These are phyloP conservation scores for Lentinula aciculospora DNA, from an alignment of 768 basidiomycete species.

Conservation along the genomic window DNA sequence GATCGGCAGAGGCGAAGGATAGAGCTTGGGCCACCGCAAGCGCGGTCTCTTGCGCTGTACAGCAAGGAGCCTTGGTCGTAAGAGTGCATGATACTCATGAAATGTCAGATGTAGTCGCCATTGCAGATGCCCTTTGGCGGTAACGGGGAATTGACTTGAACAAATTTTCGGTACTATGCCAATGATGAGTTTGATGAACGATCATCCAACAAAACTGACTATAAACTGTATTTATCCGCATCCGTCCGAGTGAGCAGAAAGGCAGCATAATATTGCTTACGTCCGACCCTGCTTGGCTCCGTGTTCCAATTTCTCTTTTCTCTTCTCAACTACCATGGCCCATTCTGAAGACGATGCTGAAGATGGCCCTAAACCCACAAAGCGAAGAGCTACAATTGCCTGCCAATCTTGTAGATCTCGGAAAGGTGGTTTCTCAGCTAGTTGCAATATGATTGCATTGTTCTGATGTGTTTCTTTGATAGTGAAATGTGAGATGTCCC, in stretches of 20 bases:
- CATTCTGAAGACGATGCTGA: neutral
- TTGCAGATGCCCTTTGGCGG: slow-evolving; percentile 59
- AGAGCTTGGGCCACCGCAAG: slow-evolving; percentile 77
- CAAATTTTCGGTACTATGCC: too few species aligned
- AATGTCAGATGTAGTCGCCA: slow-evolving; percentile 66
- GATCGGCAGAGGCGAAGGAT: slow-evolving; percentile 57
- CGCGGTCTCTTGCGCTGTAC: slow-evolving; percentile 66
- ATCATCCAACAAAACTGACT: too few species aligned
- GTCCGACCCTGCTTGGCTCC: neutral
- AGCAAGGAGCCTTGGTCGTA: slow-evolving; percentile 66
- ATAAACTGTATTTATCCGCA: too few species aligned
- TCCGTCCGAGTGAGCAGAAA: neutral
- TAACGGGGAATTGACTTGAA: neutral
- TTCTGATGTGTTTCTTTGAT: neutral
- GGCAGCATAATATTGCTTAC: neutral
- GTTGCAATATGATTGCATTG: too few species aligned
- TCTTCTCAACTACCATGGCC: neutral
- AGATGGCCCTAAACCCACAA: neutral
- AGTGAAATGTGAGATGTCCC: neutral
- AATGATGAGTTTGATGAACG: too few species aligned
- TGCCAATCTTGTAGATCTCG: neutral
- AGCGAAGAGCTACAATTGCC: neutral
- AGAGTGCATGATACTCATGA: slow-evolving; percentile 78
- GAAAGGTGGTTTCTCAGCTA: neutral
- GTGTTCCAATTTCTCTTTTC: neutral